phyloP scores from a whole-genome alignment of 2,329 filamentous ascomycete species.

The Ceratocystis albifundus region DNA sequence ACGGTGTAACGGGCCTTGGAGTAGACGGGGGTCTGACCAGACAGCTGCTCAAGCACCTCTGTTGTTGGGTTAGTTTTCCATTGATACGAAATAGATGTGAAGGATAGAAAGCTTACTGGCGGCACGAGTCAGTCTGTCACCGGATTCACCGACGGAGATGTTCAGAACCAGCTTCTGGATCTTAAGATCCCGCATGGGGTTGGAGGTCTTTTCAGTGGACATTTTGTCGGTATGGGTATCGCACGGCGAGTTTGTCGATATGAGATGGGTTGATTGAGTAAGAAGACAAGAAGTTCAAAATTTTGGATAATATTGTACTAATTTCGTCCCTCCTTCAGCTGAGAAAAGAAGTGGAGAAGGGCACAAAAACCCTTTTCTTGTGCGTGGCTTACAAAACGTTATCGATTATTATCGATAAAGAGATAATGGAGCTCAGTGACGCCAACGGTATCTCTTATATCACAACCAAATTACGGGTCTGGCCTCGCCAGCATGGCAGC shows the following conservation, averaged over 20 bases:
- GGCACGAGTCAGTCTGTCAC: conserved; percentile 99
- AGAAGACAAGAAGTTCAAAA: conserved; percentile 23
- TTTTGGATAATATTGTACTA: background rate
- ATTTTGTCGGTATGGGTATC: conserved; percentile 27
- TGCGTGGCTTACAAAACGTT: conserved; percentile 10
- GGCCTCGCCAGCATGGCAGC: conserved; percentile 19
- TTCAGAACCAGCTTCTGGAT: conserved; percentile 99
- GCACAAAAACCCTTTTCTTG: conserved; percentile 23
- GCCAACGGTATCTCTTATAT: background rate
- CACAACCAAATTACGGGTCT: conserved; percentile 3
- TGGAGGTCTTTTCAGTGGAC: conserved; percentile 71
- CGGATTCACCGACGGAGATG: conserved; percentile 99
- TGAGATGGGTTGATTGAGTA: conserved; percentile 28
- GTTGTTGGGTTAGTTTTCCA: conserved; percentile 15
- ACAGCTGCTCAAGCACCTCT: conserved; percentile 96
- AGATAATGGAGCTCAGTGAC: background rate
- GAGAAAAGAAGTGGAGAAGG: conserved; percentile 22
- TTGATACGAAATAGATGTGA: background rate
- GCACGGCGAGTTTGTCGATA: conserved; percentile 21
- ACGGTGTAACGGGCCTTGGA: conserved; percentile 99
- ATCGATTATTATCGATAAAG: conserved; percentile 16
- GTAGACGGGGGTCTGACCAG: conserved; percentile 99
- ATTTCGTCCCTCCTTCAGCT: conserved; percentile 17
- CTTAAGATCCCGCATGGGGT: conserved; percentile 99
- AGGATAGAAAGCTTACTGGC: conserved; percentile 42